Base-by-base conservation (phyloP, 495 filamentous ascomycete species). In the Trichodelitschia bisporula region DNA sequence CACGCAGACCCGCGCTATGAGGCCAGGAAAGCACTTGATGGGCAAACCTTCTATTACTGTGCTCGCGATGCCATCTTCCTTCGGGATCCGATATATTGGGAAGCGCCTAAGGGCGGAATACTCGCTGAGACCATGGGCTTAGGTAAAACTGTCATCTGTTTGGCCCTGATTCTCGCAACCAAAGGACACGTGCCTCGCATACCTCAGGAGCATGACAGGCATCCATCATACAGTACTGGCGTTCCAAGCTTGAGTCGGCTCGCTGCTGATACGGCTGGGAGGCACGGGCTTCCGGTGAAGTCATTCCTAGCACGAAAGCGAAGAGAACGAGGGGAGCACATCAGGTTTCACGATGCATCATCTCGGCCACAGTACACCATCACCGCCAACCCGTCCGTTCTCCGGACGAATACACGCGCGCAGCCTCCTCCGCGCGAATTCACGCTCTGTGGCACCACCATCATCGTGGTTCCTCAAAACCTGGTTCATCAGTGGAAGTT, bases 141-240 rank as follows among this genome's bases (percentile, higher is more conserved):
- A 3, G 83, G 84, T 0, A 95, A 95, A 53, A 93, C 84, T 0
- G 48, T 92, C 17, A 89, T 95, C 6, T 79, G 75, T 34, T 54
- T 95, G 12, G 62, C 82, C 18, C 52, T 83, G 2, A 77, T 92
- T 23, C 55, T 89, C n/a, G 69, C 77, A 8, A 91, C 79, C 0
- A 68, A 62, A 38, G 59, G 69, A 19, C 62, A 84, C 33, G 59
- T 69, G 4, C 62, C 78, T 2, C 50, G 52, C 4, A 61, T 72
- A 4, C 79, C 80, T 2, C 56, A 64, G 1, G 51, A 70, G 31
- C 65, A 70, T 39, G 60, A 61, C 21, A 47, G 47, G 20, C 43
- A 49, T n/a, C 48, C 46, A 16, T 53, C 44, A 0, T 42, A 54
- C 5, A 59, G 60, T 28, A 30, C 43, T 3, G 49, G 40, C 12